Percentiles rank a stretch among this genome's conserved stretches.
Conservation (phyloP, 192 early-diverging fungal species). For the Powellomyces hirtus region DNA sequence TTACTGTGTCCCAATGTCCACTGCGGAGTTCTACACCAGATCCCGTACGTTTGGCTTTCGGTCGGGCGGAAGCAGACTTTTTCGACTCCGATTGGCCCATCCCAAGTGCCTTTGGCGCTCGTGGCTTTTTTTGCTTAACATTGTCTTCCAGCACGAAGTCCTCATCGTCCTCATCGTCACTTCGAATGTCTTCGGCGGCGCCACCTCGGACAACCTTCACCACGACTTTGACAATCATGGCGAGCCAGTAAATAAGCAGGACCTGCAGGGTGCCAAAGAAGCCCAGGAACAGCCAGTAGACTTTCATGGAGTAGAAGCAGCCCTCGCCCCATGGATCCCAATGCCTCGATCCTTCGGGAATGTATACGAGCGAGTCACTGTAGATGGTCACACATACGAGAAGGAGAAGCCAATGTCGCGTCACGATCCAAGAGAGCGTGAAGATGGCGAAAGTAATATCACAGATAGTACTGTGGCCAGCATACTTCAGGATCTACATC, state of each 20-base stretch:
- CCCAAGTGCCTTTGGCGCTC: too few relatives aligned
- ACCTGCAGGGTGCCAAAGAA: constrained; percentile 64
- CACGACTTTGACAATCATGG: constrained; percentile 66
- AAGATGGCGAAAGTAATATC: constrained; percentile 74
- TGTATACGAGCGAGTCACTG: constrained; percentile 47
- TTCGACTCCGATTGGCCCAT: too few relatives aligned
- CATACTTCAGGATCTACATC: constrained; percentile 63
- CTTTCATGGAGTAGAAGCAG: constrained; percentile 21
- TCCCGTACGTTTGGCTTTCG: too few relatives aligned
- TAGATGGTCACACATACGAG: constrained; percentile 11
- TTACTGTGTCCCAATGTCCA: too few relatives aligned
- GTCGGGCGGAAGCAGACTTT: too few relatives aligned
- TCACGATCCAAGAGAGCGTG: constrained; percentile 71
- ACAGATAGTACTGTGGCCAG: constrained; percentile 56
- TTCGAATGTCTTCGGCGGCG: constrained; percentile 67
- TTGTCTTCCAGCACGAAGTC: too few relatives aligned
- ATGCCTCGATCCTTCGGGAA: constrained; percentile 22
- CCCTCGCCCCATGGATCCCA: constrained; percentile 21
- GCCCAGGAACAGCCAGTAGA: constrained; percentile 37
- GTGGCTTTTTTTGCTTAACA: too few relatives aligned
- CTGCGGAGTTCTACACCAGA: too few relatives aligned
- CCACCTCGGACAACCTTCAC: constrained; percentile 63
- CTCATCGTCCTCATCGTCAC: constrained; percentile 43
- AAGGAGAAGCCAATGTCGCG: constrained; percentile 54
- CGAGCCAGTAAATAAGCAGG: constrained; percentile 76